phyloP scores from a whole-genome alignment of 2,329 filamentous ascomycete species.

The Aspergillus arachidicola region DNA sequence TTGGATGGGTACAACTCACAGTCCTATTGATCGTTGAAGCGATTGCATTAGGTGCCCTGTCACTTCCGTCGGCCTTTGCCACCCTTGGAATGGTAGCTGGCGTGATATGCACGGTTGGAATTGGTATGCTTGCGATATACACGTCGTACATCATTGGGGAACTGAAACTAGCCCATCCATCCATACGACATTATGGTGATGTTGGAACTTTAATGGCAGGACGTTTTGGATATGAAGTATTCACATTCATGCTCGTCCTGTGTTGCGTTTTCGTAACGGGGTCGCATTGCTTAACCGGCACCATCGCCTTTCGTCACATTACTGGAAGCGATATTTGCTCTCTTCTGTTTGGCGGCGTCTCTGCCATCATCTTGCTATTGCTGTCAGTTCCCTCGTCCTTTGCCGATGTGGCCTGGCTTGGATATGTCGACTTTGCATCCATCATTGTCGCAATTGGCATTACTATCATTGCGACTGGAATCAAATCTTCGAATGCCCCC shows the following conservation, averaged over 20 bases:
- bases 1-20: constrained; percentile 54
- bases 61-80: constrained; percentile 47
- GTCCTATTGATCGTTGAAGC: constrained; percentile 53
- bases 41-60: constrained; percentile 50
- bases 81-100: constrained; percentile 48
- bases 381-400: not conserved
- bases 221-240: constrained; percentile 43
- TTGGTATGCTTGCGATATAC: constrained; percentile 41
- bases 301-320: constrained; percentile 47
- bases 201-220: constrained; percentile 47
- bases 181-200: constrained; percentile 47
- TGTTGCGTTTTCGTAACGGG: constrained; percentile 46
- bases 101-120: constrained; percentile 43
- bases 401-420: not conserved
- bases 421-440: not conserved
- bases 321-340: constrained; percentile 38
- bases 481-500: not conserved
- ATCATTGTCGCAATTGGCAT: not conserved
- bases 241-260: constrained; percentile 45
- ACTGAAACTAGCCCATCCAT: constrained; percentile 36
- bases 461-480: not conserved
- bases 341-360: not conserved
- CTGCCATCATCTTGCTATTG: not conserved
- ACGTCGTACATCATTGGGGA: constrained; percentile 44
- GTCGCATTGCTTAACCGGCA: constrained; percentile 48